A percentile compares a stretch with the other conserved stretches of the same genome.
phyloP scores from a whole-genome alignment of 345 rosid species.

The Cardiospermum halicacabum region DNA sequence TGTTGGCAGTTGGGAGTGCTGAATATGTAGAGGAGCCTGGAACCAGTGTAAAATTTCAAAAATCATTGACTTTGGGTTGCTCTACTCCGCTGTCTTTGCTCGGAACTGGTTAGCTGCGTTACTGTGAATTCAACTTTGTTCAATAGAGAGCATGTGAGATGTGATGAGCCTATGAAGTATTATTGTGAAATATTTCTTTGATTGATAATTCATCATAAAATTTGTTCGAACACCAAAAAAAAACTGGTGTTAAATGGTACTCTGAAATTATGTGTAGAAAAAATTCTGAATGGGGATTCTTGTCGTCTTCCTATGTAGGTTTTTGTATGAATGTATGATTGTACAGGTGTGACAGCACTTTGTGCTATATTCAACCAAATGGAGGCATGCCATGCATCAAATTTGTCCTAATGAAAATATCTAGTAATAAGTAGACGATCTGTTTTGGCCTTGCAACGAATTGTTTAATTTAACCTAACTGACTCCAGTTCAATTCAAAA shows the following conservation, averaged over 20 bases:
- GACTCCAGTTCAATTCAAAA: background rate
- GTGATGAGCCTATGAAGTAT: background rate
- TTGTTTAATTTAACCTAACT: background rate
- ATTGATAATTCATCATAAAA: background rate
- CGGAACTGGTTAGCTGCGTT: slow-evolving; percentile 63
- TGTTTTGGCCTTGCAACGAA: background rate
- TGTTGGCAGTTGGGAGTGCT: slow-evolving; percentile 49
- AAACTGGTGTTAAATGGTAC: background rate
- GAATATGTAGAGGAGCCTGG: slow-evolving; percentile 56
- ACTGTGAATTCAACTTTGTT: background rate
- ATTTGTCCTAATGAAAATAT: background rate
- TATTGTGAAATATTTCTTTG: background rate
- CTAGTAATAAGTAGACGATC: background rate
- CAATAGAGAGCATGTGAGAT: background rate
- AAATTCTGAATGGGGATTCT: background rate
- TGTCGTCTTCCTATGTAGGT: background rate
- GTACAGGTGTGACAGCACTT: background rate
- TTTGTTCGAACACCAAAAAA: background rate
- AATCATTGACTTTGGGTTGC: slow-evolving; percentile 55
- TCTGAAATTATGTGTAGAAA: background rate
- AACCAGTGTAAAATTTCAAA: slow-evolving; percentile 63
- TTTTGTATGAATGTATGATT: background rate
- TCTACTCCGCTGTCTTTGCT: slow-evolving; percentile 53
- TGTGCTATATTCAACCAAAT: background rate
- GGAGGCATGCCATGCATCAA: background rate